Conservation (phyloP, 225 moss, liverwort and hornwort species). For the Physcomitrellopsis africana region DNA sequence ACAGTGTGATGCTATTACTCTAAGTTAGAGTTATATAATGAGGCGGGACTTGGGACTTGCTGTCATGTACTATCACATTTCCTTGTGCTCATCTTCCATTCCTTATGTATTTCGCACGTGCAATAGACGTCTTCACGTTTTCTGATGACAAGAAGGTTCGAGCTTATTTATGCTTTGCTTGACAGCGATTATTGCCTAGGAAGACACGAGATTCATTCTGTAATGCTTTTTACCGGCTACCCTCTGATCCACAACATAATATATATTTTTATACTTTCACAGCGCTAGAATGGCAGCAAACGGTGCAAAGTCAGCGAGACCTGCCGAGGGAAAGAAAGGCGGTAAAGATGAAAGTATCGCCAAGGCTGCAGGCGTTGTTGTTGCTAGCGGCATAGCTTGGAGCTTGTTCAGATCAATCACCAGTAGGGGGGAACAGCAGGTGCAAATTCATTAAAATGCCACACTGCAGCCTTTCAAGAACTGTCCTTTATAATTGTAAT, state of each 20-base stretch:
- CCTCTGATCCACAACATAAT: background rate
- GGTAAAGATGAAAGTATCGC: slow-evolving; percentile 20
- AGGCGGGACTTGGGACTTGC: too few relatives aligned
- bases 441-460: background rate
- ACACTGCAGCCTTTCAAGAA: slow-evolving; percentile 4
- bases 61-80: too few relatives aligned
- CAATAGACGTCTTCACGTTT: too few relatives aligned
- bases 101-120: too few relatives aligned
- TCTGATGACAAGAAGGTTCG: too few relatives aligned
- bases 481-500: background rate
- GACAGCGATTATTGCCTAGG: too few relatives aligned
- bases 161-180: too few relatives aligned
- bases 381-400: slow-evolving; percentile 35
- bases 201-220: too few relatives aligned
- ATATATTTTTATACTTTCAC: background rate
- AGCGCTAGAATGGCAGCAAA: background rate
- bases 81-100: too few relatives aligned
- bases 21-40: too few relatives aligned
- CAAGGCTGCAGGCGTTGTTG: slow-evolving; percentile 31
- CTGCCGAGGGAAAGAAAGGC: slow-evolving; percentile 4
- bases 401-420: slow-evolving; percentile 28
- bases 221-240: too few relatives aligned
- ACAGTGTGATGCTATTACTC: too few relatives aligned
- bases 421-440: slow-evolving; percentile 6
- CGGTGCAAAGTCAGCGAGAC: background rate